These are phyloP conservation scores for Bisporella sp. DNA, from an alignment of 2,329 filamentous ascomycete genomes.

Conservation along the genomic window DNA sequence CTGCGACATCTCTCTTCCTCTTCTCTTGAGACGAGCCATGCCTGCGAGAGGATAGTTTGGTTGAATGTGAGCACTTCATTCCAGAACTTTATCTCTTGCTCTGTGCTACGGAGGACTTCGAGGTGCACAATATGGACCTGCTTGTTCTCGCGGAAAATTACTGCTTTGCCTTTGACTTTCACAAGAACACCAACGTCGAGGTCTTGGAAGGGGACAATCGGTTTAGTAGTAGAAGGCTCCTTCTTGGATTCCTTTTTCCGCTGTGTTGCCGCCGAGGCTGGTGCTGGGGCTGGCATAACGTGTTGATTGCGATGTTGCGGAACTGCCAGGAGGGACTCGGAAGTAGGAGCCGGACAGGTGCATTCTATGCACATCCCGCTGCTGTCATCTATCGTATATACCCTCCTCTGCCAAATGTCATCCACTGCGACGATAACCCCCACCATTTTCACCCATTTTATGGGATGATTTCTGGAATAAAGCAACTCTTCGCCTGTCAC, in stretches of 20 bases:
- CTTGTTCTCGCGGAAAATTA: constrained; percentile 38
- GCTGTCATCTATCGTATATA: constrained; percentile 59
- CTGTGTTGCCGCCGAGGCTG: too few relatives aligned
- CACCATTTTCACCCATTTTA: constrained; percentile 66
- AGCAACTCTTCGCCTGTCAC: constrained; percentile 47
- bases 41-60: constrained; percentile 39
- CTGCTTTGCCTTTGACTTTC: constrained; percentile 48
- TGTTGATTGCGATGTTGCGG: neutral
- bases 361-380: constrained; percentile 51
- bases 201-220: constrained; percentile 18
- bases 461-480: constrained; percentile 68
- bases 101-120: constrained; percentile 41
- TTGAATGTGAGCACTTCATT: constrained; percentile 45
- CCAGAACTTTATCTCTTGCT: constrained; percentile 54
- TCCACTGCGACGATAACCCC: constrained; percentile 62
- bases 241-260: constrained; percentile 6
- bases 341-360: constrained; percentile 15
- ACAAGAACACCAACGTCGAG: constrained; percentile 48
- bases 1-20: constrained; percentile 40
- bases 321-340: neutral
- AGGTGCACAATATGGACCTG: constrained; percentile 49
- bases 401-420: constrained; percentile 37
- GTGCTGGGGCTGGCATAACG: too few relatives aligned
- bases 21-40: constrained; percentile 47
- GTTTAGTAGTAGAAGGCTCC: constrained; percentile 48